Conservation (phyloP, 495 filamentous ascomycete genomes). For the Daldinia bambusicola region DNA sequence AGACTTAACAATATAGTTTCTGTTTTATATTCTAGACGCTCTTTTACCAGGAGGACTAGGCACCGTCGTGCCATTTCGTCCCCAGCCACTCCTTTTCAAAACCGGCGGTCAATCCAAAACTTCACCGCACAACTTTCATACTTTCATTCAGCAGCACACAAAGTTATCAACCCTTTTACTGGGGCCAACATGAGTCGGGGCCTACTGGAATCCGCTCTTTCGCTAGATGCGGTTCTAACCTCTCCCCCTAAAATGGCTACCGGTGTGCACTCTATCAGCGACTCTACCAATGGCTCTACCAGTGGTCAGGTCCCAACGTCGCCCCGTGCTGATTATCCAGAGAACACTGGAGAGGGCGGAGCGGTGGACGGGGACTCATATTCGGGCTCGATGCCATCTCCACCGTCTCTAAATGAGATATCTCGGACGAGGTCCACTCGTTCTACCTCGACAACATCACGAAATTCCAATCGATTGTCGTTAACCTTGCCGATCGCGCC, state of each 20-base stretch:
- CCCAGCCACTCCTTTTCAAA: conserved; percentile 46
- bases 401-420: conserved; percentile 40
- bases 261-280: not conserved
- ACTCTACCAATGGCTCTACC: not conserved
- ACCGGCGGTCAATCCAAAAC: conserved; percentile 30
- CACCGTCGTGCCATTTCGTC: conserved; percentile 35
- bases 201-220: conserved; percentile 42
- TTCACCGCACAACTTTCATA: conserved; percentile 27
- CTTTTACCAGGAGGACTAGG: conserved; percentile 38
- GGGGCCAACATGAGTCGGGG: conserved; percentile 39
- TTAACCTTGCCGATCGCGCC: conserved; percentile 77
- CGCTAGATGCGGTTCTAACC: conserved; percentile 50
- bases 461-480: conserved; percentile 79
- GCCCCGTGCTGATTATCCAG: conserved; percentile 32
- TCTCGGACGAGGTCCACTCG: conserved; percentile 63
- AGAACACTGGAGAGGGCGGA: conserved; percentile 37
- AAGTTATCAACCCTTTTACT: conserved; percentile 26
- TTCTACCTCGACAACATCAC: conserved; percentile 64
- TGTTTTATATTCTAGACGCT: conserved; percentile 42
- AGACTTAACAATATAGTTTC: conserved; percentile 38
- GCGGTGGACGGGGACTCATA: conserved; percentile 34
- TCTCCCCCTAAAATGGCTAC: conserved; percentile 34
- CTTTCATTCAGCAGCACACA: conserved; percentile 35
- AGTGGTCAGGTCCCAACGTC: conserved; percentile 31
- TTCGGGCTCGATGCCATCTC: conserved; percentile 43